Percentiles rank a stretch among this genome's conserved stretches.
Evolutionary conservation across 2,329 filamentous ascomycete species (phyloP).

Genomic region (Aspergillus aculeatinus): DNA sequence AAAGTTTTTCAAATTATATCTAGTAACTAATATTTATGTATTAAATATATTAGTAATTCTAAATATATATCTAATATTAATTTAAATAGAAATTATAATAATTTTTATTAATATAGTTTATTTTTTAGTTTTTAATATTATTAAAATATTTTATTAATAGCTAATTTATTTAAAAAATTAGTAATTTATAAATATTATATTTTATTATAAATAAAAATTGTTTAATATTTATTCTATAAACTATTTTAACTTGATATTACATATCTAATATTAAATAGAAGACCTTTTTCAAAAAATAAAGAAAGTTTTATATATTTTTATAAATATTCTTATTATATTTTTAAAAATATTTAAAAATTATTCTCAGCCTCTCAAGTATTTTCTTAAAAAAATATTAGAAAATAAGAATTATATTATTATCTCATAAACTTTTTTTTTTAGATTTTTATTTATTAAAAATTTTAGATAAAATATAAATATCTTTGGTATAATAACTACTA

Average conservation of each 20-base stretch:
- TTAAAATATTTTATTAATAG: not conserved
- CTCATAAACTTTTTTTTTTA: too few relatives aligned
- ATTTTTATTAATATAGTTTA: not conserved
- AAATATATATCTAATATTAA: not conserved
- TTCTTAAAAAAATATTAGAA: too few relatives aligned
- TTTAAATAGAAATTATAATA: not conserved
- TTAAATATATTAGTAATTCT: not conserved
- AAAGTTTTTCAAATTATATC: not conserved
- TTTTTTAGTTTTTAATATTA: not conserved
- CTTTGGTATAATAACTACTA: too few relatives aligned
- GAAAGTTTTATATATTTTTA: too few relatives aligned
- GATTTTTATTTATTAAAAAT: too few relatives aligned
- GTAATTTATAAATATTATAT: not conserved
- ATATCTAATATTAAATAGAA: too few relatives aligned
- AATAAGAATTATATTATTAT: too few relatives aligned
- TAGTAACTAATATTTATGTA: slow-evolving; percentile 3
- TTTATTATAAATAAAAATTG: too few relatives aligned
- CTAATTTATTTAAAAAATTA: not conserved
- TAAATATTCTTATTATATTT: too few relatives aligned
- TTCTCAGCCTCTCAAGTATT: not conserved
- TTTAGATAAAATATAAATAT: too few relatives aligned
- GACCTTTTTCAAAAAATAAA: too few relatives aligned
- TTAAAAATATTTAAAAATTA: not conserved
- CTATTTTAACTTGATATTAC: not conserved
- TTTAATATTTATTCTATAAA: not conserved